Evolutionary conservation across 2,329 filamentous ascomycete species (phyloP).

Genomic region (Xylariaceae sp.): DNA sequence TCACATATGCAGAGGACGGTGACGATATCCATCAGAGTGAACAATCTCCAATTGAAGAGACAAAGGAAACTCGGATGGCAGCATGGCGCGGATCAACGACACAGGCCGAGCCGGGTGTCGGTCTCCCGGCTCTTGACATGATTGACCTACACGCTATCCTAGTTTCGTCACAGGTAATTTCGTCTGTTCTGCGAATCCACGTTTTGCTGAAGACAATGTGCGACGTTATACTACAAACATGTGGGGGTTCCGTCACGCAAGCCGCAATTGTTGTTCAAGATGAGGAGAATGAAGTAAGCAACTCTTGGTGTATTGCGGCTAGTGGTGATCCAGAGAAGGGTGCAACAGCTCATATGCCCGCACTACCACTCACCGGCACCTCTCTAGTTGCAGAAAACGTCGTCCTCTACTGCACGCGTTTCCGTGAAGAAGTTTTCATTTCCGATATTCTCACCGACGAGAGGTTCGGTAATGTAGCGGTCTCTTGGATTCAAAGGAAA

Average conservation of each 20-base stretch:
- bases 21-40: slow-evolving; percentile 42
- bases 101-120: slow-evolving; percentile 54
- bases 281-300: slow-evolving; percentile 47
- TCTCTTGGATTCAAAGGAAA: slow-evolving; percentile 64
- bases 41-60: slow-evolving; percentile 44
- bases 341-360: slow-evolving; percentile 61
- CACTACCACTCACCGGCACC: slow-evolving; percentile 60
- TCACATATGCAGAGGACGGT: slow-evolving; percentile 47
- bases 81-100: slow-evolving; percentile 62
- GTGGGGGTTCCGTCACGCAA: slow-evolving; percentile 64
- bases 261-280: slow-evolving; percentile 73
- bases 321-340: slow-evolving; percentile 68
- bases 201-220: slow-evolving; percentile 76
- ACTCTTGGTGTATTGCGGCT: slow-evolving; percentile 68
- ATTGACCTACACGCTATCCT: slow-evolving; percentile 76
- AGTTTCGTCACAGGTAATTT: slow-evolving; percentile 74
- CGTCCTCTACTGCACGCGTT: slow-evolving; percentile 71
- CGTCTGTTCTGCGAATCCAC: slow-evolving; percentile 71
- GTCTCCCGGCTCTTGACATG: slow-evolving; percentile 74
- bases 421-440: slow-evolving; percentile 70
- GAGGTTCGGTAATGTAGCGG: slow-evolving; percentile 70
- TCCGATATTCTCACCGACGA: slow-evolving; percentile 71
- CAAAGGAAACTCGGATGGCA: slow-evolving; percentile 55
- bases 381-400: slow-evolving; percentile 72
- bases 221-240: slow-evolving; percentile 74